These are phyloP conservation scores for Waltergamsia citrina DNA, from an alignment of 2,329 filamentous ascomycete species.

Conservation along the genomic window DNA sequence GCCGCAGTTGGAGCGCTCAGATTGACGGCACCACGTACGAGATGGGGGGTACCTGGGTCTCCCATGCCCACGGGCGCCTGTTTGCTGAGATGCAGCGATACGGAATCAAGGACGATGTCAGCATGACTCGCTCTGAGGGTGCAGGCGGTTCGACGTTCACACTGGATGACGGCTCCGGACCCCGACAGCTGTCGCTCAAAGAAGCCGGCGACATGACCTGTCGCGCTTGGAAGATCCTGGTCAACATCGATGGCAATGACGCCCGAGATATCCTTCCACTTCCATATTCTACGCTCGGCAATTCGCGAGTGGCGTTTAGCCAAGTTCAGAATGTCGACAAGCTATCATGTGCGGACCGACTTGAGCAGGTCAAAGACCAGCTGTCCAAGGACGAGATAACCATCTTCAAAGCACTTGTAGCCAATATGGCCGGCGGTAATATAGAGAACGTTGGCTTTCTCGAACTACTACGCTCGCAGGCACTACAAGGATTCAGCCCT, in stretches of 20 bases:
- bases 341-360: conserved; percentile 14
- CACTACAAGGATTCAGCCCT: conserved; percentile 8
- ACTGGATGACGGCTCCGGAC: conserved; percentile 7
- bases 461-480: conserved; percentile 9
- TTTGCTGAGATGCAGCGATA: conserved; percentile 32
- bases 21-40: conserved; percentile 25
- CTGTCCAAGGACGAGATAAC: conserved; percentile 15
- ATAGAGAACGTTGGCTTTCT: conserved; percentile 11
- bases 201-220: conserved; percentile 13
- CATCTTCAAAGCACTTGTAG: conserved; percentile 11
- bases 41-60: conserved; percentile 33
- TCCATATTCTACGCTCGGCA: conserved; percentile 9
- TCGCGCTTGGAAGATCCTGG: conserved; percentile 13
- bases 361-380: conserved; percentile 17
- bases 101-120: conserved; percentile 20
- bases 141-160: conserved; percentile 9
- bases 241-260: conserved; percentile 15
- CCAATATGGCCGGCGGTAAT: conserved; percentile 12
- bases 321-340: conserved; percentile 12
- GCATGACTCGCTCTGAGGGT: conserved; percentile 2
- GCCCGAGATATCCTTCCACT: conserved; percentile 14
- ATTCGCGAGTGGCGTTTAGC: conserved; percentile 4
- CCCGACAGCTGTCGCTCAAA: conserved; percentile 12
- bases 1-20: conserved; percentile 26
- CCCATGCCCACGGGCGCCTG: conserved; percentile 25